Percentiles rank a stretch among this genome's conserved stretches.
phyloP scores from a whole-genome alignment of 257 asterid species.

The Przewalskia tangutica region DNA sequence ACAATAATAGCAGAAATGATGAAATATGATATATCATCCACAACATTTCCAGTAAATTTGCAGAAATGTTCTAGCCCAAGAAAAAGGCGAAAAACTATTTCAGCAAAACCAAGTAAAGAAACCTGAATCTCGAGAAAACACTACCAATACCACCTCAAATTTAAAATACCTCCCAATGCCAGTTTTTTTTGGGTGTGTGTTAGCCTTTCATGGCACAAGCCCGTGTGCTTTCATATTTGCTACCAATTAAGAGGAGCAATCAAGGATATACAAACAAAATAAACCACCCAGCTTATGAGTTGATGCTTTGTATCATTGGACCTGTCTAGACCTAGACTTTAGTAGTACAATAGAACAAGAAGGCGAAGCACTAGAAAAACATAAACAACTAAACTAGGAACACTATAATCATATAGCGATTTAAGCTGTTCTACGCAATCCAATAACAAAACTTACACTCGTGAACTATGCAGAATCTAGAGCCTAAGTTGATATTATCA shows the following conservation, averaged over 20 bases:
- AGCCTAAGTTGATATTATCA: background rate
- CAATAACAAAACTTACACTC: too few relatives aligned
- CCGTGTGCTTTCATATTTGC: background rate
- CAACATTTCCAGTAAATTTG: background rate
- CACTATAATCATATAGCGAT: background rate
- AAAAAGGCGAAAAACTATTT: background rate
- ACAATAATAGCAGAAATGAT: background rate
- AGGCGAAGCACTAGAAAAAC: background rate
- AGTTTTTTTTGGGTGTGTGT: background rate
- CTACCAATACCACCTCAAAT: background rate
- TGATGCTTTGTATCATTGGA: background rate
- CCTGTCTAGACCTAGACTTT: background rate
- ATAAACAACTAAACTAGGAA: background rate
- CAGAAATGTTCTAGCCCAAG: background rate
- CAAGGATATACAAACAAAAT: background rate
- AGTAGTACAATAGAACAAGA: background rate
- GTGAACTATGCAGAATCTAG: background rate
- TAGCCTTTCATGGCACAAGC: background rate
- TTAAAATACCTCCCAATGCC: background rate
- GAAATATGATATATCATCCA: background rate
- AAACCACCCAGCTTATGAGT: background rate
- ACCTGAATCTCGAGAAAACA: background rate
- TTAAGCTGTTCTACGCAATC: background rate
- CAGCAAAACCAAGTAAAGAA: background rate
- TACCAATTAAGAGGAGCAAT: background rate